Evolutionary conservation across 176 grass and related monocot species (phyloP), one percentile per base, ranked within the genome.

Genomic region (Ensete glaucum): DNA sequence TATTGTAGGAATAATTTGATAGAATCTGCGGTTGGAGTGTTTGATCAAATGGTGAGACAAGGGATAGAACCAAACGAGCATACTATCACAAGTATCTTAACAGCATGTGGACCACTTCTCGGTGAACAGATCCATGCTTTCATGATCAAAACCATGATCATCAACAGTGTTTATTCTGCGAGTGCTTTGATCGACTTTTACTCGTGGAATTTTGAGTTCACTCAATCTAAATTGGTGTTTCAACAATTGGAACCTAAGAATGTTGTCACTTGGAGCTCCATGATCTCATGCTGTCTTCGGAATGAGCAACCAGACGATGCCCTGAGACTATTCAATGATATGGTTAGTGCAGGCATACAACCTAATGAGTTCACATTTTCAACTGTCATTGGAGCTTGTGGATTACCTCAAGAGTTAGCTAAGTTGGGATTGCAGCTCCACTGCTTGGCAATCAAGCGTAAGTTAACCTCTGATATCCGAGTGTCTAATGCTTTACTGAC

Each of bases 331-430:
- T 92, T 96, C 15, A 56, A n/a, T 24, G 53, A 76, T 8, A 89
- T 92, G 92, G 67, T 89, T 67, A 73, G 29, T 17, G 76, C 78
- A 50, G 76, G 82, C 1, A 25, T 85, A 0, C 25, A 69, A 20
- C 87, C 87, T 11, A 96, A 96, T 43, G 87, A 96, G 74, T 96
- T 84, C 62, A 80, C 85, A 16, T 79, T 92, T 14, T 85, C 92
- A 7, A 81, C 80, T 64, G 78, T 54, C 21, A 55, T 96, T 17
- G 85, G 83, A n/a, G 89, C 92, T 52, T 92, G 85, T 69, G 80
- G 71, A 3, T 79, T 65, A 73, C 75, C 76, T 12, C 55, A 59
- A 49, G 64, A 55, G 69, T 85, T 50, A 10, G 19, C 53, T 14
- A 50, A 52, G 71, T 54, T 79, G 21, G 93, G 55, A 20, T 64